Conservation (phyloP, 306 rosid genomes). For the Trifolium repens region DNA sequence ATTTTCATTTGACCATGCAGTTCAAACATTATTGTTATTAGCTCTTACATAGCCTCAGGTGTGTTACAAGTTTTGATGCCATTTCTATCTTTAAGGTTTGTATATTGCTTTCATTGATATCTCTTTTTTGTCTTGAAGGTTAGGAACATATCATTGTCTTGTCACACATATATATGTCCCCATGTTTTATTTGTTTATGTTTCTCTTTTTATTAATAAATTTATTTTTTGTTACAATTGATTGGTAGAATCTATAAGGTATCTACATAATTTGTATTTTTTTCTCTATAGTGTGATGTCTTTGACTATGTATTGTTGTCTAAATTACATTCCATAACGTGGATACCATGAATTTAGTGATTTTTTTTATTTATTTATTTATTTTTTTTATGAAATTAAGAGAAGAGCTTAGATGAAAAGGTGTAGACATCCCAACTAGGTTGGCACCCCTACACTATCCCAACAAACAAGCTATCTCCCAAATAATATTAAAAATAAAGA, state of each 20-base stretch:
- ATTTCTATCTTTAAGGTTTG: conserved; percentile 55
- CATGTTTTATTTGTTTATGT: conserved; percentile 5
- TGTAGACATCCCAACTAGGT: too few relatives aligned
- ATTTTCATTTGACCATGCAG: conserved; percentile 32
- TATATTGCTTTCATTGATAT: conserved; percentile 5
- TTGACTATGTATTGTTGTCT: conserved; percentile 6
- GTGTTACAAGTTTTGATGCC: conserved; percentile 37
- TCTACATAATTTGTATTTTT: neutral
- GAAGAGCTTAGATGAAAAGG: too few relatives aligned
- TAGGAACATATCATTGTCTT: conserved; percentile 20
- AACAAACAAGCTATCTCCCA: too few relatives aligned
- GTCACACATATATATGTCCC: conserved; percentile 4
- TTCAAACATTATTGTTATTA: conserved; percentile 25
- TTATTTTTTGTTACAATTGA: neutral
- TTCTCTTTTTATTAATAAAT: neutral
- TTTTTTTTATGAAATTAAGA: too few relatives aligned
- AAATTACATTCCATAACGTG: conserved; percentile 43
- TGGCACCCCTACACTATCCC: too few relatives aligned
- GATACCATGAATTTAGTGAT: conserved; percentile 46
- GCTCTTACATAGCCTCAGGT: conserved; percentile 38
- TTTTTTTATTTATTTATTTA: too few relatives aligned
- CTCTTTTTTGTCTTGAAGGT: conserved; percentile 4
- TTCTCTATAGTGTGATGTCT: neutral
- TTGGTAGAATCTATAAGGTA: neutral
- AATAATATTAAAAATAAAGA: too few relatives aligned